Conservation (phyloP, 192 early-diverging fungal genomes). For the Coemansia sp. region DNA sequence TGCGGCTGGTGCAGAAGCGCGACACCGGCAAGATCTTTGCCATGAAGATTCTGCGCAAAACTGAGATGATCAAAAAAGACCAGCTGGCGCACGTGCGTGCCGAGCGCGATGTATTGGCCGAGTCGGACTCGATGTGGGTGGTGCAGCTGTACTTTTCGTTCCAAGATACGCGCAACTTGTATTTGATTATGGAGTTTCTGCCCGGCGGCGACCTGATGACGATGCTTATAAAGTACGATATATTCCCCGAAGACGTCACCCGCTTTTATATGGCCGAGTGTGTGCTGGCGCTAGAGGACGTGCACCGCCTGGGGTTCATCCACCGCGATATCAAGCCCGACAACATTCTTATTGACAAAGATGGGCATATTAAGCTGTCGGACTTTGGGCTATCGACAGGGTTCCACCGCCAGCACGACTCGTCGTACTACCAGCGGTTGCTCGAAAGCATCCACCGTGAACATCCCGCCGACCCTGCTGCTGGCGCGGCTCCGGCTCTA, state of each 20-base stretch:
- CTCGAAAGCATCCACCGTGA: slow-evolving; percentile 68
- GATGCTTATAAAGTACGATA: slow-evolving; percentile 98
- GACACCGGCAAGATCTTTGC: slow-evolving; percentile 98
- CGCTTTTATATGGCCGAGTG: slow-evolving; percentile 99
- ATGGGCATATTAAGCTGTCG: slow-evolving; percentile 98
- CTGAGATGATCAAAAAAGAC: slow-evolving; percentile 98
- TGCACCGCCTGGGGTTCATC: slow-evolving; percentile 93
- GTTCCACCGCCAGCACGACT: slow-evolving; percentile 99
- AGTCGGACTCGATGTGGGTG: slow-evolving; percentile 96
- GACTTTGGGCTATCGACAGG: slow-evolving; percentile 99
- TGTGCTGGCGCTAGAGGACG: slow-evolving; percentile 87
- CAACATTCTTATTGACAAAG: slow-evolving; percentile 92
- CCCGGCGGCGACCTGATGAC: slow-evolving; percentile 99
- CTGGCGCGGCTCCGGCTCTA: slow-evolving; percentile 31
- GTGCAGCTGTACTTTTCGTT: slow-evolving; percentile 98
- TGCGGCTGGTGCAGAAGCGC: slow-evolving; percentile 91
- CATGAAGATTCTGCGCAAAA: slow-evolving; percentile 95
- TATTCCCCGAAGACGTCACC: slow-evolving; percentile 95
- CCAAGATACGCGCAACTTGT: slow-evolving; percentile 90
- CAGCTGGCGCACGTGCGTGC: slow-evolving; percentile 98
- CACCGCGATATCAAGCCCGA: slow-evolving; percentile 89
- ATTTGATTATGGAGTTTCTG: slow-evolving; percentile 99
- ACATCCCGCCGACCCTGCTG: slow-evolving; percentile 50
- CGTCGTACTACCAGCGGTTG: slow-evolving; percentile 86
- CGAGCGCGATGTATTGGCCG: slow-evolving; percentile 96